A percentile compares a stretch with the other conserved stretches of the same genome.
phyloP scores from a whole-genome alignment of 2,329 filamentous ascomycete species.

The Calonectria naviculata region DNA sequence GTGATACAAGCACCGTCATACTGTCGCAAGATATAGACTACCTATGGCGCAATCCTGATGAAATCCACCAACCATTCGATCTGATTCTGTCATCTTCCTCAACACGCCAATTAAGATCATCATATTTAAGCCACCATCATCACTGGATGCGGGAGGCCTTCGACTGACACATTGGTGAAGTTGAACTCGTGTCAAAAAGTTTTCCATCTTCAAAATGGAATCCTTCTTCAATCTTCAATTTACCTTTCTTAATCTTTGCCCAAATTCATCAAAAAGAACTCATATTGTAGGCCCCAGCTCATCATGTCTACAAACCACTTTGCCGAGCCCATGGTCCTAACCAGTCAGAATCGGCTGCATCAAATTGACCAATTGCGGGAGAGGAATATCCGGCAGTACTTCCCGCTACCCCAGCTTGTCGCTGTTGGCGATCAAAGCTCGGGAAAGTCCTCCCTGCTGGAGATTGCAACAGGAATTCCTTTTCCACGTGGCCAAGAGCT shows the following conservation, averaged over 20 bases:
- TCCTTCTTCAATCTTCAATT: too few species aligned
- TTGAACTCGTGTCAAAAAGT: neutral
- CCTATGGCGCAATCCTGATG: too few species aligned
- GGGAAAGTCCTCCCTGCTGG: slow-evolving; percentile 46
- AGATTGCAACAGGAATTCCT: slow-evolving; percentile 45
- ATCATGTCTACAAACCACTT: neutral
- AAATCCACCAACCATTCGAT: neutral
- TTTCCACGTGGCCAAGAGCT: slow-evolving; percentile 43
- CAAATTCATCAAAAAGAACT: too few species aligned
- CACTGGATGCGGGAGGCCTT: neutral
- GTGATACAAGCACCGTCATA: too few species aligned
- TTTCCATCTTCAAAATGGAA: too few species aligned
- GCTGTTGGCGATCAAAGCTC: slow-evolving; percentile 47
- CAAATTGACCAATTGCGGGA: neutral
- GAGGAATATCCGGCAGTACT: neutral
- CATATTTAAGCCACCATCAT: neutral
- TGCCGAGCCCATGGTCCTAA: neutral
- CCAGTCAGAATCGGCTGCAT: neutral
- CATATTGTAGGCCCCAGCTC: too few species aligned
- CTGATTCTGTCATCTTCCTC: neutral
- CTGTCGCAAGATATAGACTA: neutral
- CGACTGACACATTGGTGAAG: neutral
- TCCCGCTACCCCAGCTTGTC: slow-evolving; percentile 35
- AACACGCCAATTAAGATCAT: neutral
- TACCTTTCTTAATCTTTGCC: neutral